Evolutionary conservation across 2,329 filamentous ascomycete species (phyloP), one percentile per base, ranked within the genome.

Genomic region (Corinectria fuckeliana): DNA sequence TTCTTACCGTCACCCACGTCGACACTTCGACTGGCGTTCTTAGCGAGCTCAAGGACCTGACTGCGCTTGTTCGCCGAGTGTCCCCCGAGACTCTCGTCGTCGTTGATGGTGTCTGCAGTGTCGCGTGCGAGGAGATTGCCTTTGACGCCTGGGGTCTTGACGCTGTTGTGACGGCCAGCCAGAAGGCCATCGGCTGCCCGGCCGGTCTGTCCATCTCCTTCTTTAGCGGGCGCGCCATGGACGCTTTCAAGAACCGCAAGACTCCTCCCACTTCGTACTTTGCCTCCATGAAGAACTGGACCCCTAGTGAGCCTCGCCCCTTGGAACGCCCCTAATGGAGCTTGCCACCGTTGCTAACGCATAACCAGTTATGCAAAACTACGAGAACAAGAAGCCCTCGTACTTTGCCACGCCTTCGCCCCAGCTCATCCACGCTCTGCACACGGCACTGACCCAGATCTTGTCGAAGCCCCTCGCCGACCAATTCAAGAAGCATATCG

Each of bases 361-460:
- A 16, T 10, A 14, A 18, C 13, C 23, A 91, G 90, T 99, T 78
- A 98, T 99, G 94, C 88, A 95, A 81, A 98, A 97, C 81, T 99
- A 99, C 78, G 95, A 99, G 81, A 92, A 92, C 65, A 92, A 93
- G 82, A 99, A 98, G 82, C 88, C 95, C 34, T 96, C 93, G 2
- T 99, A 99, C 83, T 99, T 99, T 74, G 95, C 95, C 34, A 99
- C 95, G 1, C 95, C 95, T 1, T 93, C 93, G 4, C 95, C 95
- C 13, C 95, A 99, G 79, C 87, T 99, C 50, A 84, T 99, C 68
- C 94, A 91, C 77, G 95, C 95, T 47, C 86, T 99, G 32, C 90
- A 99, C 83, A 97, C 93, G 8, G 86, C 93, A 2, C 84, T 99
- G 25, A 89, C 83, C 56, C 92, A 97, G 77, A 95, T 98, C 72